Percentiles rank a stretch among this genome's conserved stretches.
Conservation (phyloP, 1,284 basidiomycete species). For the Puccinia polysora region DNA sequence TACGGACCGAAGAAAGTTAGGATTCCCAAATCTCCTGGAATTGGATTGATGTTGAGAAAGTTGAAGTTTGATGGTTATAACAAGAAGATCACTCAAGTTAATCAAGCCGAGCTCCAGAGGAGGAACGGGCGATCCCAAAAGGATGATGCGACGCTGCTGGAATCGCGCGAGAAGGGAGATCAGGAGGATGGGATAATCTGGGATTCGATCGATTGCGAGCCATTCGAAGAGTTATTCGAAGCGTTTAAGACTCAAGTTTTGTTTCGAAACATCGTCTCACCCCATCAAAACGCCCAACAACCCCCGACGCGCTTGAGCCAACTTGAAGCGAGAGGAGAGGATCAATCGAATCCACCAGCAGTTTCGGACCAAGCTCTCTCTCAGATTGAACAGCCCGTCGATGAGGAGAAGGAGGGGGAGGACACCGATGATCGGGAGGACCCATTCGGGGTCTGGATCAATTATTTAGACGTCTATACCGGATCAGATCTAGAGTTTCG, state of each 20-base stretch:
- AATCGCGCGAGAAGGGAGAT: neutral
- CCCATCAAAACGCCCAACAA: neutral
- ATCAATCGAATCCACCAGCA: too few species aligned
- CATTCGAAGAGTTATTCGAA: conserved; percentile 23
- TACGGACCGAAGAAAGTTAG: conserved; percentile 69
- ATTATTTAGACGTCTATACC: conserved; percentile 38
- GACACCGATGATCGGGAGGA: neutral
- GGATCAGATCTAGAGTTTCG: conserved; percentile 32
- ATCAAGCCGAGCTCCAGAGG: conserved; percentile 51
- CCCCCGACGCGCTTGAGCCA: conserved; percentile 1
- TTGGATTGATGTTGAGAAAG: conserved; percentile 89
- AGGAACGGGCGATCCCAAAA: neutral
- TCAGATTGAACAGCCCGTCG: too few species aligned
- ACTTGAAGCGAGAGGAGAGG: too few species aligned
- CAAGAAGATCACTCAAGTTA: conserved; percentile 61
- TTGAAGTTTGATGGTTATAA: conserved; percentile 83
- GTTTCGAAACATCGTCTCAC: neutral
- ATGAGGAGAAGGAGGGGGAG: neutral
- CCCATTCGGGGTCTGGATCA: conserved; percentile 39
- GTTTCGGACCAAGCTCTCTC: too few species aligned
- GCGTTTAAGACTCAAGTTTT: conserved; percentile 20
- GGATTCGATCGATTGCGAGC: conserved; percentile 22
- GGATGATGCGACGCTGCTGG: neutral
- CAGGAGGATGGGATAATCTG: conserved; percentile 14
- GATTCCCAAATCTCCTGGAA: conserved; percentile 91